Percentiles rank a stretch among this genome's conserved stretches.
Conservation (phyloP, 2,329 filamentous ascomycete species). For the Penicillium polonicum region DNA sequence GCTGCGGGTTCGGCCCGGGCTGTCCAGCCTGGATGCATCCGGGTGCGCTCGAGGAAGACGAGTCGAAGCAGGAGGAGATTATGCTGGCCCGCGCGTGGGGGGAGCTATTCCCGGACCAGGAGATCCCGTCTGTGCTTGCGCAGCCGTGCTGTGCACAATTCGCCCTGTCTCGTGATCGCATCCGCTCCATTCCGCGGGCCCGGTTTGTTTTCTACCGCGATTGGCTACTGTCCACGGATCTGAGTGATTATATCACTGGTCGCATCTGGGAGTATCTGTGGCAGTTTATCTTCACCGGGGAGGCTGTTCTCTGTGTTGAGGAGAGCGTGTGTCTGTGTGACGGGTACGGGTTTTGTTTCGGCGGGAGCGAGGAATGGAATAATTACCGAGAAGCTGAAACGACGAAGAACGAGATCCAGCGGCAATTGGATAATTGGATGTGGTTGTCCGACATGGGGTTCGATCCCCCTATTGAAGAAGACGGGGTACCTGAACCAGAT, state of each 20-base stretch:
- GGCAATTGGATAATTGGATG: conserved; percentile 13
- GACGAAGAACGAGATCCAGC: conserved; percentile 9
- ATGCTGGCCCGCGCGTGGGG: conserved; percentile 49
- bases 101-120: conserved; percentile 48
- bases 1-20: conserved; percentile 58
- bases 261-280: conserved; percentile 64
- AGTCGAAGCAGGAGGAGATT: conserved; percentile 48
- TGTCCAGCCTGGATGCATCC: conserved; percentile 60
- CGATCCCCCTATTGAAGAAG: conserved; percentile 10
- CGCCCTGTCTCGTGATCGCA: conserved; percentile 58
- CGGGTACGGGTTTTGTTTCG: conserved; percentile 58
- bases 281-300: conserved; percentile 61
- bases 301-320: conserved; percentile 45
- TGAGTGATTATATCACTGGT: conserved; percentile 57
- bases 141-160: conserved; percentile 67
- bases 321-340: conserved; percentile 64
- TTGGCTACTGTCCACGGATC: conserved; percentile 59
- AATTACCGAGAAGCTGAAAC: conserved; percentile 9
- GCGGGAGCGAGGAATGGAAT: conserved; percentile 16
- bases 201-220: conserved; percentile 59
- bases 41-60: conserved; percentile 39
- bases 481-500: not conserved
- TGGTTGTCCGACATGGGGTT: conserved; percentile 12
- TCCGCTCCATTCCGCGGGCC: conserved; percentile 53
- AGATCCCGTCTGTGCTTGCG: conserved; percentile 51